These are phyloP conservation scores for Tuber melanosporum DNA, from an alignment of 495 filamentous ascomycete species.

Conservation along the genomic window DNA sequence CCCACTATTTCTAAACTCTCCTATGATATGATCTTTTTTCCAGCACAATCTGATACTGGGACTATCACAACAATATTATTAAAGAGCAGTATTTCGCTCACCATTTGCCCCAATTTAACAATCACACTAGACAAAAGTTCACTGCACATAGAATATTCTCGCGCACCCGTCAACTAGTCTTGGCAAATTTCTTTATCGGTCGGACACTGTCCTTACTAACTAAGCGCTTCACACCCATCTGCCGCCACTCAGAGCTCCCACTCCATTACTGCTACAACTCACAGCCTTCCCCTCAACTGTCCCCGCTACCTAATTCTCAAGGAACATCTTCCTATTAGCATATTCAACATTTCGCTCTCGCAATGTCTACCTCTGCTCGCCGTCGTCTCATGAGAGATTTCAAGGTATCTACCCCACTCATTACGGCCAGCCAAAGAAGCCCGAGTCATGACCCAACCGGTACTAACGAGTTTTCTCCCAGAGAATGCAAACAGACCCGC, in stretches of 20 bases:
- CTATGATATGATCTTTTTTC: too few species aligned
- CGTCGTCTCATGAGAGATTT: slow-evolving; percentile 97
- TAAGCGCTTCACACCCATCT: neutral
- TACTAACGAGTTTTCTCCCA: slow-evolving; percentile 41
- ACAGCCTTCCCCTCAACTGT: neutral
- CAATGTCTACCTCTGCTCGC: slow-evolving; percentile 88
- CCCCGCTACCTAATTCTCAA: neutral
- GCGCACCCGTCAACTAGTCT: neutral
- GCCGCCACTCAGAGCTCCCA: neutral
- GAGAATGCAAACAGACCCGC: slow-evolving; percentile 99
- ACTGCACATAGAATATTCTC: neutral
- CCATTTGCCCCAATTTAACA: too few species aligned
- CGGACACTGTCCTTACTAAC: neutral
- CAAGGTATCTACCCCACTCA: slow-evolving; percentile 57
- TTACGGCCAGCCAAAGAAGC: neutral
- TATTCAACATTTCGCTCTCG: slow-evolving; percentile 17
- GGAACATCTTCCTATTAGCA: neutral
- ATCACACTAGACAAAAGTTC: too few species aligned
- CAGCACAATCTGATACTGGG: too few species aligned
- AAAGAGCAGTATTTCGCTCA: too few species aligned
- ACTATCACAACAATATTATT: too few species aligned
- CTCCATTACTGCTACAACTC: neutral
- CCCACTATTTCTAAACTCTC: too few species aligned
- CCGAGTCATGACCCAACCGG: neutral
- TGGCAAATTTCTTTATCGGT: neutral